Percentiles rank a stretch among this genome's conserved stretches.
Evolutionary conservation across 805 yeast genomes (phyloP).

Genomic region (Suhomyces sp.): DNA sequence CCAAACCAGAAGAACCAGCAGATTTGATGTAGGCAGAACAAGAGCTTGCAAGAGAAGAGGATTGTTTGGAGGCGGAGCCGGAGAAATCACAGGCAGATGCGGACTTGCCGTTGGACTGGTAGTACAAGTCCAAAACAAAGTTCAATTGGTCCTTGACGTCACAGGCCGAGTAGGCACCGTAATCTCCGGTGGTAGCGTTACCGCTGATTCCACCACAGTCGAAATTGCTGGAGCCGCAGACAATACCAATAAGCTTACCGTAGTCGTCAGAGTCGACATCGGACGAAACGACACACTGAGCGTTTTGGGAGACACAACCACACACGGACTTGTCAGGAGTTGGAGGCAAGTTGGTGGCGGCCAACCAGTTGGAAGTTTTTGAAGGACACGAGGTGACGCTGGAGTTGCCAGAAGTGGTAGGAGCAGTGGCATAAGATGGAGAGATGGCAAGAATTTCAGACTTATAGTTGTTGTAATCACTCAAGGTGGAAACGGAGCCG

Average conservation of each 20-base stretch:
- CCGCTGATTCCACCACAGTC: slow-evolving; percentile 37
- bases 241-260: slow-evolving; percentile 30
- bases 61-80: slow-evolving; percentile 42
- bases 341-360: slow-evolving; percentile 41
- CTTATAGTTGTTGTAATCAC: slow-evolving; percentile 62
- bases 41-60: slow-evolving; percentile 48
- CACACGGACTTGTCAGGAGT: slow-evolving; percentile 40
- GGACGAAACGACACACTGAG: slow-evolving; percentile 33
- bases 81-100: slow-evolving; percentile 35
- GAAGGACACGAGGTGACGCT: slow-evolving; percentile 38
- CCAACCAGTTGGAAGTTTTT: slow-evolving; percentile 32
- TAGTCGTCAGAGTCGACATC: slow-evolving; percentile 30
- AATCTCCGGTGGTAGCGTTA: slow-evolving; percentile 38
- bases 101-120: slow-evolving; percentile 24
- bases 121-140: slow-evolving; percentile 40
- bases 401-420: slow-evolving; percentile 21
- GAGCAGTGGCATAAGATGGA: slow-evolving; percentile 45
- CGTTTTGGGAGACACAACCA: slow-evolving; percentile 33
- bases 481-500: slow-evolving; percentile 54
- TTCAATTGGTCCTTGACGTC: slow-evolving; percentile 32
- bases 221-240: slow-evolving; percentile 28
- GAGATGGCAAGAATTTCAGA: slow-evolving; percentile 52
- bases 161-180: slow-evolving; percentile 44
- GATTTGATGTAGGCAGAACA: slow-evolving; percentile 57
- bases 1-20: slow-evolving; percentile 72